Conservation (phyloP, 495 filamentous ascomycete species). For the Chaetomidium leptoderma region DNA sequence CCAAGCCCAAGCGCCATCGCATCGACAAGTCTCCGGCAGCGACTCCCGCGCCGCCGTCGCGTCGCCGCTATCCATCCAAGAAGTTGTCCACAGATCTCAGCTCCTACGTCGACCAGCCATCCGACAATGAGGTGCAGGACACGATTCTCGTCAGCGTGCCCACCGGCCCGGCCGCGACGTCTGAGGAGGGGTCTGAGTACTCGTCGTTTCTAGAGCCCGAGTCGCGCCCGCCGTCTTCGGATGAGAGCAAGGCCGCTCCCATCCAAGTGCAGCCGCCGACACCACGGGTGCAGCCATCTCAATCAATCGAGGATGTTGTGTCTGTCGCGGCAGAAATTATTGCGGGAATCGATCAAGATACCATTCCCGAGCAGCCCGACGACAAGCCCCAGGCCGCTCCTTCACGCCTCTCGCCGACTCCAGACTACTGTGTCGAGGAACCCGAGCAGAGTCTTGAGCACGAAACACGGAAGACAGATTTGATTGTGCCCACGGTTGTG, state of each 20-base stretch:
- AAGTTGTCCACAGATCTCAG: slow-evolving; percentile 32
- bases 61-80: slow-evolving; percentile 34
- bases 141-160: slow-evolving; percentile 46
- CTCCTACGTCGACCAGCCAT: slow-evolving; percentile 30
- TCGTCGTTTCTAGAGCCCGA: slow-evolving; percentile 26
- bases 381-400: slow-evolving; percentile 4
- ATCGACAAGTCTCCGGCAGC: slow-evolving; percentile 32
- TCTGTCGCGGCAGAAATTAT: slow-evolving; percentile 15
- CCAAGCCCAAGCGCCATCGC: slow-evolving; percentile 23
- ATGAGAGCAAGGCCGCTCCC: slow-evolving; percentile 15
- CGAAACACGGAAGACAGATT: background rate
- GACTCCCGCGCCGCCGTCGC: slow-evolving; percentile 26
- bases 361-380: slow-evolving; percentile 7
- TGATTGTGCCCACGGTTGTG: background rate
- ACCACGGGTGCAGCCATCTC: slow-evolving; percentile 14
- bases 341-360: slow-evolving; percentile 11
- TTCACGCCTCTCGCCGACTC: background rate
- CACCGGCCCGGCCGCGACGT: slow-evolving; percentile 20
- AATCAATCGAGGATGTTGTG: slow-evolving; percentile 15
- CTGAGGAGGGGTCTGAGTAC: slow-evolving; percentile 25
- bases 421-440: background rate
- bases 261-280: slow-evolving; percentile 16
- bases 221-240: slow-evolving; percentile 19
- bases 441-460: background rate
- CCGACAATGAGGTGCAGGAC: slow-evolving; percentile 46